Evolutionary conservation across 129 eudicot genomes (phyloP).

Genomic region (Solidago caesia): DNA sequence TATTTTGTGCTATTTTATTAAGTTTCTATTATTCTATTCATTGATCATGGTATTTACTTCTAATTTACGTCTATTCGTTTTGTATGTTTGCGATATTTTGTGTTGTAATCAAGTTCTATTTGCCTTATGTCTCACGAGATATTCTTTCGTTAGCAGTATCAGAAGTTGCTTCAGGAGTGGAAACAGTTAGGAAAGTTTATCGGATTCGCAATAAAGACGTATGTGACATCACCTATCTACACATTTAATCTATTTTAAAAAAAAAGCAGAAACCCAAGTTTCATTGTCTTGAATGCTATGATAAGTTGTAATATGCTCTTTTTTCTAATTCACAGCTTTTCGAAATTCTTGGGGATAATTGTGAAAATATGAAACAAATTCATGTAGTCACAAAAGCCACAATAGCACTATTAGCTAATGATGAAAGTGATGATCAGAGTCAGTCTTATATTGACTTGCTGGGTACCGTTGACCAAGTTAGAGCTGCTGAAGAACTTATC

Average conservation of each 20-base stretch:
- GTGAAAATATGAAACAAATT: constrained; percentile 3
- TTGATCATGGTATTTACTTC: too few species aligned
- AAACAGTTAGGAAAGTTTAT: neutral
- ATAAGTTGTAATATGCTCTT: neutral
- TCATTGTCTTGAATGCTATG: neutral
- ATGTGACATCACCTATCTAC: neutral
- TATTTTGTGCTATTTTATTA: too few species aligned
- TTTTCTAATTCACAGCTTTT: constrained; percentile 18
- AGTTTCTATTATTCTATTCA: too few species aligned
- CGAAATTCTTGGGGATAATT: constrained; percentile 1
- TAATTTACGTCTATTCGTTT: too few species aligned
- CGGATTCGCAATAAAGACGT: neutral
- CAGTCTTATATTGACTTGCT: constrained; percentile 25
- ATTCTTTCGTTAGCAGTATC: neutral
- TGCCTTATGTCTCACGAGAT: too few species aligned
- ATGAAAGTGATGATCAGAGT: neutral
- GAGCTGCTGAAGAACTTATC: constrained; percentile 31
- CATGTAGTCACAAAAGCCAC: constrained; percentile 26
- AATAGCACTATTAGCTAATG: constrained; percentile 22
- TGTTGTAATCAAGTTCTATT: too few species aligned
- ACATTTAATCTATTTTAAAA: too few species aligned
- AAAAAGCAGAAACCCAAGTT: neutral
- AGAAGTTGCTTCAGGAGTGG: neutral
- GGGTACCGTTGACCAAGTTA: constrained; percentile 30
- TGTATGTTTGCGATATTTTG: too few species aligned